A percentile compares a stretch with the other conserved stretches of the same genome.
These are phyloP conservation scores for Saccharomyces jurei DNA, from an alignment of 805 yeast genomes.

Conservation along the genomic window DNA sequence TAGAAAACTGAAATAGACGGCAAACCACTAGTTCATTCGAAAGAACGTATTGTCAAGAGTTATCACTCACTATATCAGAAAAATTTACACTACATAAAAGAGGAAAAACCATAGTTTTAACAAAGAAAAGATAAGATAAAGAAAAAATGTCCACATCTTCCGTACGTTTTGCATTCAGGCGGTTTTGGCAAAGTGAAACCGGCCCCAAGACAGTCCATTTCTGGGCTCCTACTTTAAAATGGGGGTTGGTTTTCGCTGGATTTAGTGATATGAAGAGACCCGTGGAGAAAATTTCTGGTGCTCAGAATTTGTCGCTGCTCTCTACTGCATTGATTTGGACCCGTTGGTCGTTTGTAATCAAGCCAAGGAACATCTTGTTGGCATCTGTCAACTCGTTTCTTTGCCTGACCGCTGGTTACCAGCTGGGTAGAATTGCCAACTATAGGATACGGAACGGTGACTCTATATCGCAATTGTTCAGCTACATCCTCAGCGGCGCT, in stretches of 20 bases:
- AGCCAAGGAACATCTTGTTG: conserved; percentile 76
- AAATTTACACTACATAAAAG: background rate
- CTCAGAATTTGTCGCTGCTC: conserved; percentile 58
- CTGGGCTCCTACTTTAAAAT: conserved; percentile 79
- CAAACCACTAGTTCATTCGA: background rate
- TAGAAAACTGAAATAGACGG: background rate
- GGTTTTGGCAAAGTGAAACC: conserved; percentile 77
- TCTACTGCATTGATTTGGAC: conserved; percentile 97
- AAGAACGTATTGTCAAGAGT: background rate
- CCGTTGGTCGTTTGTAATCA: conserved; percentile 92
- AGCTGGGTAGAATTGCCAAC: conserved; percentile 60
- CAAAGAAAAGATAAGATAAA: conserved; percentile 6
- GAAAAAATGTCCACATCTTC: conserved; percentile 10
- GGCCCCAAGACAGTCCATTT: conserved; percentile 96
- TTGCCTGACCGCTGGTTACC: conserved; percentile 84
- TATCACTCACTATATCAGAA: background rate
- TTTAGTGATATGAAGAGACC: conserved; percentile 82
- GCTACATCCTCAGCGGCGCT: conserved; percentile 51
- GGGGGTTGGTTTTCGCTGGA: conserved; percentile 95
- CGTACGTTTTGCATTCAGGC: conserved; percentile 39
- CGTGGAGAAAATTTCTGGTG: conserved; percentile 85
- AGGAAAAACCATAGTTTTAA: background rate
- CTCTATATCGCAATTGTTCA: conserved; percentile 42
- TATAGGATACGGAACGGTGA: conserved; percentile 67
- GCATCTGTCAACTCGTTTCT: conserved; percentile 94